Evolutionary conservation across 768 basidiomycete genomes (phyloP).

Genomic region (Coprinellus micaceus): DNA sequence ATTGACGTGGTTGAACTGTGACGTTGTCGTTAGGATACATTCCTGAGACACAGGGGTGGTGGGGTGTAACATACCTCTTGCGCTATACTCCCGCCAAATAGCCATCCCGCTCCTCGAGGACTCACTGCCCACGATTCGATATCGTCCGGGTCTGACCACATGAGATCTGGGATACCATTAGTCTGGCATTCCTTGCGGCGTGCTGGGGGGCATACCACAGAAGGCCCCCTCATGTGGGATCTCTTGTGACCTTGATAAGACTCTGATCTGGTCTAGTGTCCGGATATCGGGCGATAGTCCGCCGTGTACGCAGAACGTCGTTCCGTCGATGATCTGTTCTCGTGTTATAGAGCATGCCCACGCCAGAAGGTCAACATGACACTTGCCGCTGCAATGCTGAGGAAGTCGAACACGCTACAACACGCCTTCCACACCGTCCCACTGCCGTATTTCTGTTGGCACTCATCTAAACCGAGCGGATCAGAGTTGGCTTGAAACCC

Average conservation of each 20-base stretch:
- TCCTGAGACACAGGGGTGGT: background rate
- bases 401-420: slow-evolving; percentile 92
- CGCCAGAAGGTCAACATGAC: background rate
- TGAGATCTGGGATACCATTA: slow-evolving; percentile 73
- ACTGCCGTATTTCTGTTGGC: slow-evolving; percentile 96
- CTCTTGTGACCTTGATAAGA: slow-evolving; percentile 91
- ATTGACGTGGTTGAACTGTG: slow-evolving; percentile 95
- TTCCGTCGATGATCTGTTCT: slow-evolving; percentile 88
- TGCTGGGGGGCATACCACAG: slow-evolving; percentile 83
- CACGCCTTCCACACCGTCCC: slow-evolving; percentile 96
- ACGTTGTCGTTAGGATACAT: too few species aligned
- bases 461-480: slow-evolving; percentile 63
- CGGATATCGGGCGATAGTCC: slow-evolving; percentile 95
- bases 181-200: too few species aligned
- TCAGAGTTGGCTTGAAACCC: background rate
- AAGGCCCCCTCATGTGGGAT: slow-evolving; percentile 99
- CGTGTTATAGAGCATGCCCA: background rate
- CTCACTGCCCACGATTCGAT: slow-evolving; percentile 96
- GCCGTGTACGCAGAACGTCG: slow-evolving; percentile 91
- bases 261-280: slow-evolving; percentile 91
- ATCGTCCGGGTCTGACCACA: slow-evolving; percentile 98
- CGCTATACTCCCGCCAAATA: slow-evolving; percentile 86
- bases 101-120: slow-evolving; percentile 93
- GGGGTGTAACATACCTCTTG: slow-evolving; percentile 52
- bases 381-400: slow-evolving; percentile 89